A percentile compares a stretch with the other conserved stretches of the same genome.
These are phyloP conservation scores for Tetrahymena borealis DNA, from an alignment of 73 alveolate species.

Conservation along the genomic window DNA sequence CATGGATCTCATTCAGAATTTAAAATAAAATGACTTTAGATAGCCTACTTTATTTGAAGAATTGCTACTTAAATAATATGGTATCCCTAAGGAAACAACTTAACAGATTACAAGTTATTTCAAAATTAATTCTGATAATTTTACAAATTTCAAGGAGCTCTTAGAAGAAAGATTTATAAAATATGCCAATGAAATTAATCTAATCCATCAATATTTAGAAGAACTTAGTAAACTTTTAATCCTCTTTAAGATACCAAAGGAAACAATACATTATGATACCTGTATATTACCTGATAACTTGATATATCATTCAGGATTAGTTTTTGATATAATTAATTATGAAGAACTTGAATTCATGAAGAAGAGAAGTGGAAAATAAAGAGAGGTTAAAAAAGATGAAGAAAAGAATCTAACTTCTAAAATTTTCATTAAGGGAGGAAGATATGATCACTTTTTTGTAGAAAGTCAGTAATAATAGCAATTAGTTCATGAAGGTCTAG, in stretches of 20 bases:
- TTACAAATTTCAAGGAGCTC: neutral
- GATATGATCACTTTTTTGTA: neutral
- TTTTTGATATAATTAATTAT: neutral
- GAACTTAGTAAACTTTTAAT: neutral
- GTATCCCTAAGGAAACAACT: neutral
- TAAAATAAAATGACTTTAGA: neutral
- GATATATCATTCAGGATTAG: neutral
- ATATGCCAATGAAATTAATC: neutral
- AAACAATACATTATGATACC: neutral
- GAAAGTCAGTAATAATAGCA: neutral
- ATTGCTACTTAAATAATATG: neutral
- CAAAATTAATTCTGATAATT: neutral
- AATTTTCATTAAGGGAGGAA: neutral
- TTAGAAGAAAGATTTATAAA: neutral
- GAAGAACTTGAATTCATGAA: neutral
- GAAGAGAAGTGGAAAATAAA: neutral
- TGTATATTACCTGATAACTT: neutral
- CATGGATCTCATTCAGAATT: neutral
- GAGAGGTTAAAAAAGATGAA: neutral
- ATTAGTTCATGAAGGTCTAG: neutral
- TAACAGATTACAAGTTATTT: neutral
- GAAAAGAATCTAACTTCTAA: neutral
- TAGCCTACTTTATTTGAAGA: neutral
- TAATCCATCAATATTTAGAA: neutral
- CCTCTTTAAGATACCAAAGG: neutral